Base-by-base conservation (phyloP, 139 green algal species). In the Micractinium conductrix region DNA sequence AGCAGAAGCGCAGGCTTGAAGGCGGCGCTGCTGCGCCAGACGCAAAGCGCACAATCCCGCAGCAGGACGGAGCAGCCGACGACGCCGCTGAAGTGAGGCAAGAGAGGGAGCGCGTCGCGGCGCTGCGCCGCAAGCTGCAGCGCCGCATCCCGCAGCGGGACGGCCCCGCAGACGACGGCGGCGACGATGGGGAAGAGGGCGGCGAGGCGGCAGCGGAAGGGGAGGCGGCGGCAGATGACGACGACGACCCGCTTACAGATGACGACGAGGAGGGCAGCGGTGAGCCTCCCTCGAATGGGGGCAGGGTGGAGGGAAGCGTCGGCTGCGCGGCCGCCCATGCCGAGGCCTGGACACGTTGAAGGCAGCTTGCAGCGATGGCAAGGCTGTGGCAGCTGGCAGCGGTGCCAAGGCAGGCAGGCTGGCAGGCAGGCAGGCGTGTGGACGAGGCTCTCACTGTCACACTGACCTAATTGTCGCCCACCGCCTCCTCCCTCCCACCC, bases 111-210 rank as follows among this genome's bases (percentile, higher is more conserved):
- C n/a, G n/a, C n/a, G n/a, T n/a, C n/a, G n/a, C n/a, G n/a, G n/a
- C n/a, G n/a, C n/a, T n/a, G n/a, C n/a, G n/a, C n/a, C n/a, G n/a
- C 69, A 85, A 87, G 58, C 48, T 75, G 65, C 84, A 83, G 58
- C 84, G 69, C 84, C 74, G 65, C 72, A 55, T 92, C 75, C 58
- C 89, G 65, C 85, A 87, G 42, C 85, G 72, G 42, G 88, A 89
- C 21, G 79, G 71, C 55, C 67, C 40, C 1, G 84, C 37, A 7
- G 76, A 82, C 7, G 76, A 82, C 4, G 50, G 38, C 2, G 48
- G 33, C 22, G 50, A n/a, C n/a, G 74, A 3, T 16, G 74, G 40
- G 38, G 76, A 30, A 16, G 76, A 73, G 21, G 79, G 40, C 33
- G 40, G 44, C 28, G 53, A 63, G 48, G 50, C 2, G 22, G 80